Evolutionary conservation across 1,284 basidiomycete species (phyloP).

Genomic region (Austroboletus novae-zelandiae): DNA sequence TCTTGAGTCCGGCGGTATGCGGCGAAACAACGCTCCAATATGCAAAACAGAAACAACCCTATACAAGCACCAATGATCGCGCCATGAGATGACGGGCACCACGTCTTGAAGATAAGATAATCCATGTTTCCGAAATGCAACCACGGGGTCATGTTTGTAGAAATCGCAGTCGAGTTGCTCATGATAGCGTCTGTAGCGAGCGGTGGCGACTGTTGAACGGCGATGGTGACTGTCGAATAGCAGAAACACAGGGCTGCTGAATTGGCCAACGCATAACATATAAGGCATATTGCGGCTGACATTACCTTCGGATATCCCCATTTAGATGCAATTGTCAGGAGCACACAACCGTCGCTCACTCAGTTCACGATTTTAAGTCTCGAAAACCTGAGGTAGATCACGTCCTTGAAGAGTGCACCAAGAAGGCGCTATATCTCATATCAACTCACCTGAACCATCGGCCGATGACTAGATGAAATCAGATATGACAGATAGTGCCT

Average conservation of each 20-base stretch:
- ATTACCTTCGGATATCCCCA: neutral
- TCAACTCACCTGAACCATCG: too few species aligned
- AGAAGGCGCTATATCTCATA: too few species aligned
- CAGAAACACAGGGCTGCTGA: too few species aligned
- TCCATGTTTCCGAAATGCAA: constrained; percentile 66
- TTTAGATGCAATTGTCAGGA: too few species aligned
- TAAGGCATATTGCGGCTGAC: neutral
- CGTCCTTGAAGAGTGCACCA: too few species aligned
- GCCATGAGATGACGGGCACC: constrained; percentile 64
- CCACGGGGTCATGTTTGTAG: constrained; percentile 50
- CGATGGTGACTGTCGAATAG: neutral
- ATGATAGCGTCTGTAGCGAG: neutral
- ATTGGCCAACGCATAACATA: too few species aligned
- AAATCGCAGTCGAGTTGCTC: constrained; percentile 7
- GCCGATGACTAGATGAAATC: too few species aligned
- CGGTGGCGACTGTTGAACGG: neutral
- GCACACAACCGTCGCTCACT: too few species aligned
- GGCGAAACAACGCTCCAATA: constrained; percentile 67
- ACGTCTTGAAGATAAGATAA: constrained; percentile 64
- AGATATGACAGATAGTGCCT: too few species aligned
- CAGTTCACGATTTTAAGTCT: too few species aligned
- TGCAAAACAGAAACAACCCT: constrained; percentile 60
- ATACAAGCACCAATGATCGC: constrained; percentile 74
- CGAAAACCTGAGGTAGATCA: too few species aligned
- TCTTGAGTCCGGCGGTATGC: constrained; percentile 54